Base-by-base conservation (phyloP, 2,329 filamentous ascomycete genomes). In the Alternaria solani region DNA sequence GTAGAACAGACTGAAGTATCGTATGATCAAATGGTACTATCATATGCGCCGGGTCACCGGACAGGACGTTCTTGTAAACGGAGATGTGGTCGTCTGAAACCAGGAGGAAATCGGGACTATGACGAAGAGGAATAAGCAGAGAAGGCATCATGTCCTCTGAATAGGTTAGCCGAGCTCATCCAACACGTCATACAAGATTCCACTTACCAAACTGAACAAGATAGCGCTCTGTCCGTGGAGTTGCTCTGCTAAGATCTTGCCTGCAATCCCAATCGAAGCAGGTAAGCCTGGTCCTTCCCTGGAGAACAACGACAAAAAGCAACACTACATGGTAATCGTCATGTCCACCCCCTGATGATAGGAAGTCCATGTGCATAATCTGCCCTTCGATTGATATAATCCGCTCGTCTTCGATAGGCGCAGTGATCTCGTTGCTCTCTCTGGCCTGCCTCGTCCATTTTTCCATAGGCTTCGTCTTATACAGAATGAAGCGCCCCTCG, bases 291-390 rank as follows among this genome's bases (percentile, higher is more conserved):
- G 82, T 85, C 59, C 75, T 76, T 2, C 81, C 77, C 26, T 80
- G 63, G 32, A 79, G 73, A 4, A 77, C 71, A 20, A 87, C 77
- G 20, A 90, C 76, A 23, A 97, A 80, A 11, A 97, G 81, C 4
- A 98, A 83, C n/a, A 96, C 89, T 43, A 96, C 86, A 55, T 89
- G 83, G 9, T 87, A 84, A 61, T 94, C 89, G 54, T 87, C 85
- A 0, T 85, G 79, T 9, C 84, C 84, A 12, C 91, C 91, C 62
- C 85, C 84, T 7, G 93, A 91, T 60, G 91, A 88, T 3, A 99
- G 83, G 65, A 98, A 99, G 23, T 93, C 91, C 83, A 97, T 89
- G 68, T 92, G 91, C 69, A 94, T 84, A 56, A 98, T 92, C n/a
- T 92, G 93, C 7, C 88, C 73, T 48, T 75, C 85, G 7, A 93